phyloP scores from a whole-genome alignment of 2,329 filamentous ascomycete genomes.

The Penicillium vulpinum region DNA sequence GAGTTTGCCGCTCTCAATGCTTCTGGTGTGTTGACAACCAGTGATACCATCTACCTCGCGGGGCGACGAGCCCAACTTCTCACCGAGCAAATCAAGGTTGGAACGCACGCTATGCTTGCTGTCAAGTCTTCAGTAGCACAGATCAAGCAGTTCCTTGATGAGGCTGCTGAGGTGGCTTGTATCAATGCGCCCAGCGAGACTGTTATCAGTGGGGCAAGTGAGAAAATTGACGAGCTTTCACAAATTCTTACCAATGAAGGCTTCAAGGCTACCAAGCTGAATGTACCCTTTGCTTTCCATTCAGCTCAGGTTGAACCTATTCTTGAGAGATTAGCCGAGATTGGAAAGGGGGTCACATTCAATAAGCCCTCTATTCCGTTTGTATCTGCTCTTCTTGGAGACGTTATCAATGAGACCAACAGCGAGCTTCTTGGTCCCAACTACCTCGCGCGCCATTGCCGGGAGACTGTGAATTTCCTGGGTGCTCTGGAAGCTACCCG shows the following conservation, averaged over 20 bases:
- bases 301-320: conserved; percentile 50
- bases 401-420: conserved; percentile 41
- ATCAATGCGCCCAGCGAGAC: conserved; percentile 48
- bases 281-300: conserved; percentile 50
- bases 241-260: conserved; percentile 38
- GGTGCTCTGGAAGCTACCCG: conserved; percentile 43
- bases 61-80: conserved; percentile 53
- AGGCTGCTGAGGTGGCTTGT: conserved; percentile 39
- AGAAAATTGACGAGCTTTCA: conserved; percentile 39
- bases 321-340: conserved; percentile 41
- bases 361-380: conserved; percentile 44
- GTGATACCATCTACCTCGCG: conserved; percentile 62
- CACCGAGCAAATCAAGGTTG: conserved; percentile 40
- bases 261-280: conserved; percentile 45
- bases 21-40: conserved; percentile 38
- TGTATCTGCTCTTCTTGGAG: conserved; percentile 48
- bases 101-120: conserved; percentile 49
- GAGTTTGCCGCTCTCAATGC: conserved; percentile 42
- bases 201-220: conserved; percentile 42
- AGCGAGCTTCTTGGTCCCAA: conserved; percentile 36
- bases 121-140: conserved; percentile 41
- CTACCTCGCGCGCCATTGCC: conserved; percentile 45
- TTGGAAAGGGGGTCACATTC: conserved; percentile 42
- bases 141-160: conserved; percentile 33
- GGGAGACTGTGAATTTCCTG: conserved; percentile 50